phyloP scores from a whole-genome alignment of 1,284 basidiomycete genomes.

The Pisolithus thermaeus region DNA sequence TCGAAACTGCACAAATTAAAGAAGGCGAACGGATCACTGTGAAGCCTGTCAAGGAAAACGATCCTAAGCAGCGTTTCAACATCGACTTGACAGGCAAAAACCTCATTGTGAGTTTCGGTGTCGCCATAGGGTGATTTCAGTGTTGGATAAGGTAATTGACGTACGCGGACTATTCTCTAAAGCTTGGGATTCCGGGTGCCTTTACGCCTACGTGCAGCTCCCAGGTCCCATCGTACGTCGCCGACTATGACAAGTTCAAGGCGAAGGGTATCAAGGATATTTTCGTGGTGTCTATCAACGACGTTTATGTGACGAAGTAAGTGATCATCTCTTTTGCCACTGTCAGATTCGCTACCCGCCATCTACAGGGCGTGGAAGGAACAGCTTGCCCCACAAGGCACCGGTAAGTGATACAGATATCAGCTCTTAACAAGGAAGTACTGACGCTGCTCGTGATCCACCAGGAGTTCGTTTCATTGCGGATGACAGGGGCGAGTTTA shows the following conservation, averaged over 20 bases:
- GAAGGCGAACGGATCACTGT: constrained; percentile 42
- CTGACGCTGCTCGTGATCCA: neutral
- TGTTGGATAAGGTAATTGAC: too few relatives aligned
- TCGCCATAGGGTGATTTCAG: constrained; percentile 12
- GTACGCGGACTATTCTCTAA: constrained; percentile 28
- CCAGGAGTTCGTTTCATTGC: constrained; percentile 45
- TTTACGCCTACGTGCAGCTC: constrained; percentile 39
- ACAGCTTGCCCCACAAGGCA: constrained; percentile 38
- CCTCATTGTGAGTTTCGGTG: constrained; percentile 62
- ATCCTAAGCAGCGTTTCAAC: constrained; percentile 41
- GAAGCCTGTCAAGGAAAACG: constrained; percentile 54
- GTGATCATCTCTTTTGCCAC: neutral
- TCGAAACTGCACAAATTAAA: constrained; percentile 43
- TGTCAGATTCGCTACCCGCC: neutral
- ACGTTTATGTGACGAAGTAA: constrained; percentile 44
- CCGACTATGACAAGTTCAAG: constrained; percentile 44
- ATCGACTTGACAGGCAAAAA: constrained; percentile 62
- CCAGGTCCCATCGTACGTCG: constrained; percentile 52
- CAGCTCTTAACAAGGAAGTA: neutral
- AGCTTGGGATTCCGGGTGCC: constrained; percentile 44
- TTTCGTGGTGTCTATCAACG: constrained; percentile 57
- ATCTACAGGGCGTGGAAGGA: constrained; percentile 49
- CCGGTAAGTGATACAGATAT: constrained; percentile 25
- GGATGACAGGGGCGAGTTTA: constrained; percentile 49
- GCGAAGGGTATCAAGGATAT: constrained; percentile 50